phyloP scores from a whole-genome alignment of 495 filamentous ascomycete species.

The Daldinia bambusicola region DNA sequence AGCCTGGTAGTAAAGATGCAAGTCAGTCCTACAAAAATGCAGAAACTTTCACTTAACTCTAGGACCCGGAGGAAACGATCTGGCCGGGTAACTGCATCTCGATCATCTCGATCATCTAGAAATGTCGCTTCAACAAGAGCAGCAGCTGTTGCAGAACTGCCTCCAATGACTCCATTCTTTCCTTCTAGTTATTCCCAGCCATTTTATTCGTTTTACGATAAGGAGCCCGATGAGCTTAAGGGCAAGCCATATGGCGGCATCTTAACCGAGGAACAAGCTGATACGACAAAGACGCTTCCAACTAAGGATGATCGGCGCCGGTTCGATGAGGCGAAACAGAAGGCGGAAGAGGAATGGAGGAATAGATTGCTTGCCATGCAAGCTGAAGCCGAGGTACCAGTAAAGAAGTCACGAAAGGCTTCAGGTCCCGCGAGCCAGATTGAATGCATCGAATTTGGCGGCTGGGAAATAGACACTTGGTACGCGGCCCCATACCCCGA shows the following conservation, averaged over 20 bases:
- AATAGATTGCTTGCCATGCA: conserved; percentile 60
- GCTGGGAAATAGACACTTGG: conserved; percentile 98
- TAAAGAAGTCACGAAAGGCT: conserved; percentile 69
- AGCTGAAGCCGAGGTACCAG: conserved; percentile 55
- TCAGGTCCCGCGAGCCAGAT: conserved; percentile 93
- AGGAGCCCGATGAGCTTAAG: conserved; percentile 87
- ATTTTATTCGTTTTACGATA: conserved; percentile 86
- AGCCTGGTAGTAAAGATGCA: conserved; percentile 61
- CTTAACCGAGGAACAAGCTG: conserved; percentile 85
- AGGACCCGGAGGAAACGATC: conserved; percentile 62
- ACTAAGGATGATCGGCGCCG: conserved; percentile 78
- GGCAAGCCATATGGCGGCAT: conserved; percentile 97
- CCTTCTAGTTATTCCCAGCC: conserved; percentile 67
- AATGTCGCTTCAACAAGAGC: conserved; percentile 45
- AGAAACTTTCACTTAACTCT: conserved; percentile 64
- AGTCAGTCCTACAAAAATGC: conserved; percentile 67
- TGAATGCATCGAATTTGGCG: conserved; percentile 97
- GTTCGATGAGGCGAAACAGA: conserved; percentile 88
- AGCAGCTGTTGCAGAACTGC: conserved; percentile 48
- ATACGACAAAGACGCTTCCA: conserved; percentile 89
- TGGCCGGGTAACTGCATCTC: conserved; percentile 40
- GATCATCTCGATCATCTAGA: conserved; percentile 50
- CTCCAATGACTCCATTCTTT: conserved; percentile 62
- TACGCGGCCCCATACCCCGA: conserved; percentile 99
- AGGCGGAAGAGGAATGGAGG: conserved; percentile 92